Base-by-base conservation (phyloP, 164 flowering plant genomes). In the Litsea cubeba region DNA sequence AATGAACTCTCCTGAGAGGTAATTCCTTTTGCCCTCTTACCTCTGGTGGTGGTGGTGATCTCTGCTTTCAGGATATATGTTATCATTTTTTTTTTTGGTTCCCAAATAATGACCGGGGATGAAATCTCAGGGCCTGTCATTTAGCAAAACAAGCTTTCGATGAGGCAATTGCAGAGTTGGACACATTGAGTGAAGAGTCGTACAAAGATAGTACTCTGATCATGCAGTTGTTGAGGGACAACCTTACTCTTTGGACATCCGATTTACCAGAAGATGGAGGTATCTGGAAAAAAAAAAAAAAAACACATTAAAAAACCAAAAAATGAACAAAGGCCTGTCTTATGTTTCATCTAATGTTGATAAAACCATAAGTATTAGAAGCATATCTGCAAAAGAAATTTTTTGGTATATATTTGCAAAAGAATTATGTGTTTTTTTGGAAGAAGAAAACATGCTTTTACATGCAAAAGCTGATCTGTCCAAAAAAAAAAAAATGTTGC, bases 91-190 rank as follows among this genome's bases (percentile, higher is more conserved):
- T n/a, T 30, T 30, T 30, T 30, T 28, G 4, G 23, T 12, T 50
- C 14, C 3, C 15, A 68, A 3, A 15, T 12, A 7, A 23, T 70
- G 72, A 70, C 1, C 65, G 24, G 11, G 10, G 24, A n/a, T 50
- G 69, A 17, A 46, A 17, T 30, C n/a, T 23, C 63, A 78, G 80
- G 71, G 80, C 80, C 14, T 78, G 80, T 58, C 80, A 74, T 70
- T 65, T 77, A 73, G 80, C 80, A 30, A 77, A 77, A 65, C 80
- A 77, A 70, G 77, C 80, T 23, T 78, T 78, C n/a, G 80, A 78
- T 58, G 80, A 74, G 74, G 80, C 80, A 5, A 78, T 74, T 30
- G 77, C 80, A 32, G 80, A 78, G 46, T 60, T 78, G 66, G 77
- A 77, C 51, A 74, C 80, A 2, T 64, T 77, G 73, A 77, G 69